Base-by-base conservation (phyloP, 345 rosid species). In the Clarkia xantiana region DNA sequence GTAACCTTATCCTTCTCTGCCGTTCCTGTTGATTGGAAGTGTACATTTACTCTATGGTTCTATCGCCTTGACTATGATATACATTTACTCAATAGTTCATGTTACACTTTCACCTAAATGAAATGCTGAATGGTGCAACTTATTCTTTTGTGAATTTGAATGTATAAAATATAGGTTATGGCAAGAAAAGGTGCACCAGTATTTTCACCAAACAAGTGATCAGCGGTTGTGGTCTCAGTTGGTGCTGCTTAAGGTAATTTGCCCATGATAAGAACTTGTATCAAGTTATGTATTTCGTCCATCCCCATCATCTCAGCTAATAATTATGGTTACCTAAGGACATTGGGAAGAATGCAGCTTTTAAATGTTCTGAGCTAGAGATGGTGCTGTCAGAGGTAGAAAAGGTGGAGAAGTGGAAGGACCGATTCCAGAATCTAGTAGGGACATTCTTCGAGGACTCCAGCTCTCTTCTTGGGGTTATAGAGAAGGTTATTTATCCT, bases 391-490 rank as follows among this genome's bases (percentile, higher is more conserved):
- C 53, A 38, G 74, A 83, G 69, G 72, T 71, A 51, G 71, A 63
- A 45, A 80, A 75, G 59, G 67, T 83, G 54, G 78, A 80, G 57
- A 67, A 56, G 44, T 83, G 94, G 94, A 77, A 64, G 61, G 58
- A 68, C 19, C 59, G 29, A 20, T 66, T 77, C 60, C n/a, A 39
- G 56, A 62, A 71, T 50, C 56, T 51, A 34, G 34, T 76, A 11
- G 65, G 55, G 52, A 65, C 49, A 43, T 61, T 62, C 34, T 53
- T 54, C 47, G 73, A 62, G 47, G 73, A 70, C 57, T 46, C 34
- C 18, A 58, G 47, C 52, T 40, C 62, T 41, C 52, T 75, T 56
- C 55, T 71, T 14, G 64, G 51, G 53, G 59, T 75, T 53, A 57
- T 77, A 36, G 60, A 62, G 40, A 75, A 77, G 87, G 94, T 83